Evolutionary conservation across 1,284 basidiomycete species (phyloP), one percentile per base, ranked within the genome.

Genomic region (Tausonia pullulans): DNA sequence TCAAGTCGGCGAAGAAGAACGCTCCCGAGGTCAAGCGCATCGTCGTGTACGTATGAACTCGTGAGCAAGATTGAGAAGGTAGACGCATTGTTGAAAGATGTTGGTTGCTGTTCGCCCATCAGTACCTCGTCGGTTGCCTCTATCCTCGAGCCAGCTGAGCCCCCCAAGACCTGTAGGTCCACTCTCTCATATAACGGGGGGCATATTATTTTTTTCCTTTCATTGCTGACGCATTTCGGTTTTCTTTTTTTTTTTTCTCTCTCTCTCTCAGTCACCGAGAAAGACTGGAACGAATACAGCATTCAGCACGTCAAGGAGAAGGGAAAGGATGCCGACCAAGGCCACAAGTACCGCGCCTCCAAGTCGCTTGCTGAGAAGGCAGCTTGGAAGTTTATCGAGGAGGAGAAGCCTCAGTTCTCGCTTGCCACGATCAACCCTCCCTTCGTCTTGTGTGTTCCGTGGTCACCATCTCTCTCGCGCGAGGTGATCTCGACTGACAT

Each of bases 281-380:
- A 71, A n/a, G 81, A 87, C 72, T 90, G 87, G 87, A 87, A 90
- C 76, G 73, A 81, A 7, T 76, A 79, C 51, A 79, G 81, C 3
- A 73, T 82, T n/a, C 72, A 79, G 39, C 76, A 80, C 57, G 78
- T 85, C n/a, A 78, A 81, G 70, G 74, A 80, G 67, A 78, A 81
- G 61, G 84, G 85, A 11, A 72, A 72, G 16, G 78, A 79, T 13
- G 81, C 83, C 0, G 59, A 74, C 2, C 68, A 69, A 1, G 64
- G 72, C 6, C 72, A 75, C 54, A 83, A 81, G 70, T 87, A 86
- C 71, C 74, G 78, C 54, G 72, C 72, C 6, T 71, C 70, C 63
- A 90, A 90, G 78, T 83, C 81, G 4, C 76, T 90, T 2, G 87
- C 87, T 1, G 88, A 91, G 71, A 71, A 74, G 61, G 75, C 76